These are phyloP conservation scores for Colletotrichum sp. DNA, from an alignment of 2,329 filamentous ascomycete species.

Conservation along the genomic window DNA sequence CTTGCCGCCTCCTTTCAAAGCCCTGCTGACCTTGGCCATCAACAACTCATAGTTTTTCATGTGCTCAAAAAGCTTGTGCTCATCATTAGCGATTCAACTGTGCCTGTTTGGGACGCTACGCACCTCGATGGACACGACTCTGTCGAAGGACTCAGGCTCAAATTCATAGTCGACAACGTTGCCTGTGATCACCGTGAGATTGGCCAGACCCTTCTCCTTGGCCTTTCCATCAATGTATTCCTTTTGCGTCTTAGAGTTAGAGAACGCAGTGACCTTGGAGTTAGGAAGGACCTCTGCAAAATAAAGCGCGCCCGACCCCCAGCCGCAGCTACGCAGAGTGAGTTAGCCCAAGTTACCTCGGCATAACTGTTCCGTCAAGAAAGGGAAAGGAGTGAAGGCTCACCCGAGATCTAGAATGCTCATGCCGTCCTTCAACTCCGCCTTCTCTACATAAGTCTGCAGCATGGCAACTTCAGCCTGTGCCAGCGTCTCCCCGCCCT, in stretches of 20 bases:
- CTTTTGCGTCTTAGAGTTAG: slow-evolving; percentile 73
- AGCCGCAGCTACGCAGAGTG: slow-evolving; percentile 61
- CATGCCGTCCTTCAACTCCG: slow-evolving; percentile 64
- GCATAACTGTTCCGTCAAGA: neutral
- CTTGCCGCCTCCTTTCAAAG: slow-evolving; percentile 68
- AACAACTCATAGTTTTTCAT: slow-evolving; percentile 78
- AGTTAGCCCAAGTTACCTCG: neutral
- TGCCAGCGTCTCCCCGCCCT: slow-evolving; percentile 65
- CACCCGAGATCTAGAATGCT: slow-evolving; percentile 67
- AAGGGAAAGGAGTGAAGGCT: slow-evolving; percentile 23
- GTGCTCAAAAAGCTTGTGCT: slow-evolving; percentile 70
- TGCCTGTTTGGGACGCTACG: neutral
- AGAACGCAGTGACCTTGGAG: slow-evolving; percentile 68
- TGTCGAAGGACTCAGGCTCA: slow-evolving; percentile 60
- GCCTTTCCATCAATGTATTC: slow-evolving; percentile 68
- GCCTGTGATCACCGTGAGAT: slow-evolving; percentile 69
- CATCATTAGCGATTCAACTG: neutral
- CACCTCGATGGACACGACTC: slow-evolving; percentile 69
- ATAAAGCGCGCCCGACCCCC: slow-evolving; percentile 70
- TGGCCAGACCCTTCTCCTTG: slow-evolving; percentile 58
- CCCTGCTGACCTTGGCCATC: slow-evolving; percentile 65
- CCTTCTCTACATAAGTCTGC: slow-evolving; percentile 65
- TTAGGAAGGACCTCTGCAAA: slow-evolving; percentile 70
- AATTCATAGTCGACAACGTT: slow-evolving; percentile 73
- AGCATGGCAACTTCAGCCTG: slow-evolving; percentile 73